Percentiles rank a stretch among this genome's conserved stretches.
Conservation (phyloP, 208 protist genomes). For the Balamuthia mandrillaris region DNA sequence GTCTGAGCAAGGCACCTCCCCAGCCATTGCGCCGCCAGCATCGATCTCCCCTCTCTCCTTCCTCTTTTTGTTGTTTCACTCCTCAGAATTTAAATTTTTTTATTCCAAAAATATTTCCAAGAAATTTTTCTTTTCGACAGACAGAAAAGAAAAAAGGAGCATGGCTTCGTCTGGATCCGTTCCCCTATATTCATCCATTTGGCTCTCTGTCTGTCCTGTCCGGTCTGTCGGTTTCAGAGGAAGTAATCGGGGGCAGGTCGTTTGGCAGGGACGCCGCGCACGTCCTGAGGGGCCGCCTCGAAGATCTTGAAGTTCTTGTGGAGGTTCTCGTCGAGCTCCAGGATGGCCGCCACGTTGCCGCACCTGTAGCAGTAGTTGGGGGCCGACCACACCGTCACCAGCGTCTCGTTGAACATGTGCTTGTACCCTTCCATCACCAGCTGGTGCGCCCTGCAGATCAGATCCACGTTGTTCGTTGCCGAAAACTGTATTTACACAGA, state of each 20-base stretch:
- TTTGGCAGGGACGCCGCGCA: constrained; percentile 69
- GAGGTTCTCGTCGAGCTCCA: constrained; percentile 95
- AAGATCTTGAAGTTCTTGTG: constrained; percentile 98
- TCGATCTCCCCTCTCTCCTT: too few relatives aligned
- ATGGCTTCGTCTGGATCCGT: too few relatives aligned
- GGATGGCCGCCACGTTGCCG: constrained; percentile 96
- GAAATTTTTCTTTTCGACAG: too few relatives aligned
- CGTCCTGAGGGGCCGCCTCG: constrained; percentile 91
- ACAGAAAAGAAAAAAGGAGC: too few relatives aligned
- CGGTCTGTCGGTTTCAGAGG: constrained; percentile 56
- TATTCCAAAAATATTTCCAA: too few relatives aligned
- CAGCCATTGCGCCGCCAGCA: too few relatives aligned
- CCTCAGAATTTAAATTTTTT: too few relatives aligned
- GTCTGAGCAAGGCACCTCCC: too few relatives aligned
- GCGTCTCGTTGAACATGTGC: constrained; percentile 72
- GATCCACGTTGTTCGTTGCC: constrained; percentile 70
- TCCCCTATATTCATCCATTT: too few relatives aligned
- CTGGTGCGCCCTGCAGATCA: constrained; percentile 80
- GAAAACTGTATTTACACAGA: constrained; percentile 68
- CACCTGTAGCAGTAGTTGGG: constrained; percentile 88
- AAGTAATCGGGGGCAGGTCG: constrained; percentile 76
- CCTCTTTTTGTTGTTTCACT: too few relatives aligned
- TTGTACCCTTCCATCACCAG: constrained; percentile 82
- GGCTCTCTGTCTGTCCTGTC: too few relatives aligned
- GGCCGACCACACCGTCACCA: constrained; percentile 81